Evolutionary conservation across 257 asterid genomes (phyloP).

Genomic region (Asclepias syriaca): DNA sequence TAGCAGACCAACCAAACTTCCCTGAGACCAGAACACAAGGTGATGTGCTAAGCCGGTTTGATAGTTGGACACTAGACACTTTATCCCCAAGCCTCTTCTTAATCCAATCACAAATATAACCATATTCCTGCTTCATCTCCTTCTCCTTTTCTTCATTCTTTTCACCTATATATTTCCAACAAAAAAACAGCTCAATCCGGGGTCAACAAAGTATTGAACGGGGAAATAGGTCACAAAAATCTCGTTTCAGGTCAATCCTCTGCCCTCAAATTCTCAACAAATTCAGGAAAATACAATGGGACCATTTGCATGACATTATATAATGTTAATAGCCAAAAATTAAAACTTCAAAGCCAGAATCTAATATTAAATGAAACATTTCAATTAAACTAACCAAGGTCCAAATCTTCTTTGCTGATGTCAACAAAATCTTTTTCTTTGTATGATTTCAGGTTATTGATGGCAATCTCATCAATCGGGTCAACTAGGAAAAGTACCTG

Average conservation of each 20-base stretch:
- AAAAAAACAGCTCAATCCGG: not conserved
- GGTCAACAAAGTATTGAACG: not conserved
- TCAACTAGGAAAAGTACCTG: slow-evolving; percentile 92
- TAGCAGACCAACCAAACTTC: slow-evolving; percentile 99
- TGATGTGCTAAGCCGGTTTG: slow-evolving; percentile 81
- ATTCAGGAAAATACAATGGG: not conserved
- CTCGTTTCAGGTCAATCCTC: not conserved
- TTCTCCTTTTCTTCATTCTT: slow-evolving; percentile 83
- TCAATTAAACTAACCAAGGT: slow-evolving; percentile 63
- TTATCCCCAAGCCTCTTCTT: slow-evolving; percentile 72
- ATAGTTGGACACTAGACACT: slow-evolving; percentile 87
- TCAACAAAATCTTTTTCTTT: slow-evolving; percentile 88
- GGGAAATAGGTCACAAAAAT: not conserved
- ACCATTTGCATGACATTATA: not conserved
- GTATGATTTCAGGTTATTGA: slow-evolving; percentile 78
- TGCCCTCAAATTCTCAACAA: not conserved
- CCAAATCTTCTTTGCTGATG: slow-evolving; percentile 95
- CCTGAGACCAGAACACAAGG: slow-evolving; percentile 98
- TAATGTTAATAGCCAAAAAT: not conserved
- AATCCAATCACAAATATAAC: slow-evolving; percentile 89
- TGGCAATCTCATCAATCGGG: slow-evolving; percentile 91
- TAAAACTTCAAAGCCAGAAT: not conserved
- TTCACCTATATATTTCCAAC: slow-evolving; percentile 46
- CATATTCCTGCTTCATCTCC: slow-evolving; percentile 82
- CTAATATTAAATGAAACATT: not conserved